phyloP scores from a whole-genome alignment of 2,329 filamentous ascomycete species.

The Aureobasidium sp. region DNA sequence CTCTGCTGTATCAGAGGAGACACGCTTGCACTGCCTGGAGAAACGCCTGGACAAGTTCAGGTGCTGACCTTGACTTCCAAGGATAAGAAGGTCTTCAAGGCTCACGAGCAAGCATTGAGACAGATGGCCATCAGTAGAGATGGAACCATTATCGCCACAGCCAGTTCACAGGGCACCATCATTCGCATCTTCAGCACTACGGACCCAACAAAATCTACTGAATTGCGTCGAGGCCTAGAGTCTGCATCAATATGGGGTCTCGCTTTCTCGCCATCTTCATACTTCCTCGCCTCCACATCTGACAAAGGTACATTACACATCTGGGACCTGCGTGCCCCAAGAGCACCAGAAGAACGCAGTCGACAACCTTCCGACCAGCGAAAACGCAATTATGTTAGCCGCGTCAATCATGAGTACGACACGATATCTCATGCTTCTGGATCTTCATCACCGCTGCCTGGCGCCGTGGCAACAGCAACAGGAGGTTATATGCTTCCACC shows the following conservation, averaged over 20 bases:
- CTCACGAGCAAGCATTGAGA: constrained; percentile 70
- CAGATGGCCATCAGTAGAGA: constrained; percentile 74
- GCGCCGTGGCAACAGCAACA: constrained; percentile 19
- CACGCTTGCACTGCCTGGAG: constrained; percentile 75
- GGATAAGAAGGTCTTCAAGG: constrained; percentile 88
- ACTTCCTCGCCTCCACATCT: constrained; percentile 79
- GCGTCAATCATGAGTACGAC: constrained; percentile 7
- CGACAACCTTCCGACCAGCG: constrained; percentile 16
- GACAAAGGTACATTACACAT: constrained; percentile 95
- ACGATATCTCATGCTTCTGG: constrained; percentile 10
- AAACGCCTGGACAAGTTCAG: constrained; percentile 80
- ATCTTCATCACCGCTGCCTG: constrained; percentile 10
- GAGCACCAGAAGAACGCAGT: constrained; percentile 27
- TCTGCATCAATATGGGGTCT: constrained; percentile 80
- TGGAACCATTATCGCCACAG: constrained; percentile 75
- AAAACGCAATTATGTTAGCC: constrained; percentile 9
- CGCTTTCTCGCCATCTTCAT: constrained; percentile 74
- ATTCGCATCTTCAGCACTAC: constrained; percentile 75
- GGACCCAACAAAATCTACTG: constrained; percentile 71
- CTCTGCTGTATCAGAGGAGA: constrained; percentile 69
- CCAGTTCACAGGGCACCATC: constrained; percentile 82
- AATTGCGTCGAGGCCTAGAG: constrained; percentile 83
- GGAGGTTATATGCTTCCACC: constrained; percentile 23
- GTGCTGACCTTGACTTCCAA: constrained; percentile 68
- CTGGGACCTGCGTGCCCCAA: constrained; percentile 66